Conservation (phyloP, 345 rosid genomes). For the Arabidopsis suecica region DNA sequence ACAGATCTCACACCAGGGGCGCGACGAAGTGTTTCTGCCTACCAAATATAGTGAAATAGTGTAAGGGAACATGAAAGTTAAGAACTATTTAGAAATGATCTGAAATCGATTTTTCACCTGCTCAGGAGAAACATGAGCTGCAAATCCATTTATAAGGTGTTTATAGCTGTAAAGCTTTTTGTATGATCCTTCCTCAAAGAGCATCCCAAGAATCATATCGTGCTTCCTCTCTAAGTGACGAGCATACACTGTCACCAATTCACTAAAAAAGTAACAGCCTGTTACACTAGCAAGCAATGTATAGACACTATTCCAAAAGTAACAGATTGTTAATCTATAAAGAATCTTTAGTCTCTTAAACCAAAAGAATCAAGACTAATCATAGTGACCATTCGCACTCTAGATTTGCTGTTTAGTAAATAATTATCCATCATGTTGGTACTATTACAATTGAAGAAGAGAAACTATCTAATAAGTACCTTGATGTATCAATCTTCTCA, state of each 20-base stretch:
- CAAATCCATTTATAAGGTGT: slow-evolving; percentile 96
- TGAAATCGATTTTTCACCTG: slow-evolving; percentile 64
- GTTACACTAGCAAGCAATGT: slow-evolving; percentile 22
- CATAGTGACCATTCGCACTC: too few relatives aligned
- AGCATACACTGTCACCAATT: slow-evolving; percentile 76
- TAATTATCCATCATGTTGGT: not conserved
- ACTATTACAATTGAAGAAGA: slow-evolving; percentile 11
- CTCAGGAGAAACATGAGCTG: slow-evolving; percentile 80
- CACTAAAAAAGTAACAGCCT: slow-evolving; percentile 55
- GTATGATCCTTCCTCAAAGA: slow-evolving; percentile 79
- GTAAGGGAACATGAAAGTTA: slow-evolving; percentile 49
- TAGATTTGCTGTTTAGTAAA: too few relatives aligned
- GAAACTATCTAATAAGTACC: slow-evolving; percentile 49
- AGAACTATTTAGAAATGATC: slow-evolving; percentile 3
- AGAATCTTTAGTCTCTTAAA: not conserved
- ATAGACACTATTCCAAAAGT: slow-evolving; percentile 1
- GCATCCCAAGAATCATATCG: slow-evolving; percentile 86
- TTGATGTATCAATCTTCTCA: slow-evolving; percentile 78
- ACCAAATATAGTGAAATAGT: slow-evolving; percentile 54
- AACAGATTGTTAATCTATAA: slow-evolving; percentile 17
- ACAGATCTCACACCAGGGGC: slow-evolving; percentile 85
- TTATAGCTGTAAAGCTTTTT: slow-evolving; percentile 94
- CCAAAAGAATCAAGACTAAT: too few relatives aligned
- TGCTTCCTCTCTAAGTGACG: slow-evolving; percentile 90
- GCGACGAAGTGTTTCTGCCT: slow-evolving; percentile 90